These are phyloP conservation scores for Hygrophila difformis DNA, from an alignment of 257 asterid genomes.

Conservation along the genomic window DNA sequence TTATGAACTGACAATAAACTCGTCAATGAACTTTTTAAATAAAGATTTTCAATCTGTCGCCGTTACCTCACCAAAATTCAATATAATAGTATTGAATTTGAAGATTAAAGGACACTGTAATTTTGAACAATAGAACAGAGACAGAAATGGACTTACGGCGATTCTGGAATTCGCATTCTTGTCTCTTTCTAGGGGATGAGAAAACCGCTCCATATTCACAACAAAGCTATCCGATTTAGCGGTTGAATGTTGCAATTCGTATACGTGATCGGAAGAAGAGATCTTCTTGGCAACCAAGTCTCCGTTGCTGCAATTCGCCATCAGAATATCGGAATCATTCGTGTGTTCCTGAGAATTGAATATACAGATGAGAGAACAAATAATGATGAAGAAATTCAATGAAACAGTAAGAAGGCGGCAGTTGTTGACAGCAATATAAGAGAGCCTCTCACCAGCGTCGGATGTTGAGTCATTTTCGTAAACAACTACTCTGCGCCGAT, in stretches of 20 bases:
- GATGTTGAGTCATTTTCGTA: conserved; percentile 22
- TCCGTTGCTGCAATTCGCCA: conserved; percentile 8
- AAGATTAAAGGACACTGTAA: not conserved
- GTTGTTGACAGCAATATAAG: not conserved
- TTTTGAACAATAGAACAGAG: not conserved
- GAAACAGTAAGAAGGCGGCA: conserved; percentile 21
- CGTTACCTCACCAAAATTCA: no score
- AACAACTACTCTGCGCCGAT: conserved; percentile 1
- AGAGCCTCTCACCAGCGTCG: conserved; percentile 28
- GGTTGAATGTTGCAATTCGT: conserved; percentile 20
- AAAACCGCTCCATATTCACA: conserved; percentile 61
- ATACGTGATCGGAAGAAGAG: conserved; percentile 26
- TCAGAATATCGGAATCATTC: conserved; percentile 27
- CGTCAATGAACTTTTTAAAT: no score
- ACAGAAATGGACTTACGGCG: conserved; percentile 28
- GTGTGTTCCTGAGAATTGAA: conserved; percentile 28
- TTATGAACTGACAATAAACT: no score
- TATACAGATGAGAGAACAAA: not conserved
- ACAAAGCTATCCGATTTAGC: conserved; percentile 45
- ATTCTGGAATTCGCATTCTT: conserved; percentile 46
- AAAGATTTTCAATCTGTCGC: no score
- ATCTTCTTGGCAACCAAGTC: conserved; percentile 25
- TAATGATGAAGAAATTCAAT: conserved; percentile 12
- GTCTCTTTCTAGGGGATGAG: conserved; percentile 46
- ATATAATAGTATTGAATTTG: no score